phyloP scores from a whole-genome alignment of 1,139 yeast genomes.

The Yamadazyma atmosphaerica region DNA sequence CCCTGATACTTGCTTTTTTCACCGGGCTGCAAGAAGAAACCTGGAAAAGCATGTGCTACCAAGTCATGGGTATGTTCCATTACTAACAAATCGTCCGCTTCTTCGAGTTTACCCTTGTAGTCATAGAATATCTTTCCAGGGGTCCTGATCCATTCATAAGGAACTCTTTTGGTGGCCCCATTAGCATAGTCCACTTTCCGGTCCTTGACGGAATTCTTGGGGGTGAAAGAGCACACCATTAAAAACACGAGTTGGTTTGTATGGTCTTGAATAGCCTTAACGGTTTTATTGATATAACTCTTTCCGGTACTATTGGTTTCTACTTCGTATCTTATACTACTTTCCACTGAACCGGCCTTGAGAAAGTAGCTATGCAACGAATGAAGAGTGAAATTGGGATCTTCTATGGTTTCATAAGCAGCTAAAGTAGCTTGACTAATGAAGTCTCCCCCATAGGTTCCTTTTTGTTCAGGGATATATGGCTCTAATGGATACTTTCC shows the following conservation, averaged over 20 bases:
- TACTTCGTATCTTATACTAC: slow-evolving; percentile 29
- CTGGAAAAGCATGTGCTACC: slow-evolving; percentile 30
- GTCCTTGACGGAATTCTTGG: slow-evolving; percentile 24
- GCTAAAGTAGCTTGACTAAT: slow-evolving; percentile 36
- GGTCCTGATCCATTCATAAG: slow-evolving; percentile 33
- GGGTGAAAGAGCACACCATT: slow-evolving; percentile 33
- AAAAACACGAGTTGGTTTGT: slow-evolving; percentile 28
- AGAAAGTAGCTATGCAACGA: slow-evolving; percentile 43
- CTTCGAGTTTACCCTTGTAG: slow-evolving; percentile 25
- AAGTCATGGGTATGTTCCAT: slow-evolving; percentile 24
- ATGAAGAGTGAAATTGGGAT: slow-evolving; percentile 38
- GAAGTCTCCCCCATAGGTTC: slow-evolving; percentile 45
- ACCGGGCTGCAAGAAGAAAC: slow-evolving; percentile 19
- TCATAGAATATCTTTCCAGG: slow-evolving; percentile 26
- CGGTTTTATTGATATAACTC: slow-evolving; percentile 30
- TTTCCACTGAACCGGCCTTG: slow-evolving; percentile 30
- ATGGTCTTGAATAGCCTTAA: slow-evolving; percentile 30
- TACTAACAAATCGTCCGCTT: slow-evolving; percentile 19
- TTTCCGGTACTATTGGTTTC: slow-evolving; percentile 31
- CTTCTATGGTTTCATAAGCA: slow-evolving; percentile 41
- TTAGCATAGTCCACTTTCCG: slow-evolving; percentile 13
- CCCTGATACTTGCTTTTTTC: slow-evolving; percentile 11
- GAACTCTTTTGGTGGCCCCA: slow-evolving; percentile 21
- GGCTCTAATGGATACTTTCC: slow-evolving; percentile 43
- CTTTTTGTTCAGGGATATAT: slow-evolving; percentile 29